A percentile compares a stretch with the other conserved stretches of the same genome.
These are phyloP conservation scores for Gonapodya prolifera DNA, from an alignment of 192 early-diverging fungal genomes.

Conservation along the genomic window DNA sequence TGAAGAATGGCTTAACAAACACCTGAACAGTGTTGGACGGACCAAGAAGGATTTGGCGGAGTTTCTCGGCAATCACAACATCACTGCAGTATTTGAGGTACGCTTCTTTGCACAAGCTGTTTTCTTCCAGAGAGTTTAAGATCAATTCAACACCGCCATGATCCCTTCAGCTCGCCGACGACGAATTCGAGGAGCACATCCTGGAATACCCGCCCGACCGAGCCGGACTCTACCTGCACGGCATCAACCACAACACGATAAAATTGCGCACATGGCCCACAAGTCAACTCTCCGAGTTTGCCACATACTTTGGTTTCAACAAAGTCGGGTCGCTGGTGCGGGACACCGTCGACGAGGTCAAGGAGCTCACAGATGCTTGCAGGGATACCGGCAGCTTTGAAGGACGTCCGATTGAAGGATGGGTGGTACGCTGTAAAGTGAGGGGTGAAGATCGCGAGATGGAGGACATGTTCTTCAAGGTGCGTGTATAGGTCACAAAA, in stretches of 20 bases:
- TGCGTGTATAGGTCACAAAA: background rate
- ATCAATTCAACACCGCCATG: no score
- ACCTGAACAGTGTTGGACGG: conserved; percentile 39
- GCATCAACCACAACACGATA: conserved; percentile 69
- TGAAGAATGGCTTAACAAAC: conserved; percentile 56
- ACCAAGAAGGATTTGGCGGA: conserved; percentile 52
- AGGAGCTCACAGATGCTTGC: conserved; percentile 52
- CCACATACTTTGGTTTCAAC: conserved; percentile 61
- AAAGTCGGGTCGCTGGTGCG: conserved; percentile 35
- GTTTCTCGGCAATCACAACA: conserved; percentile 56
- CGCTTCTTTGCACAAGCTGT: background rate
- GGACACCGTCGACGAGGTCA: conserved; percentile 47
- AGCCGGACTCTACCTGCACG: conserved; percentile 83
- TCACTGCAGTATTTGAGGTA: conserved; percentile 77
- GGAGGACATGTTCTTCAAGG: conserved; percentile 59
- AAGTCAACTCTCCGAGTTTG: conserved; percentile 42
- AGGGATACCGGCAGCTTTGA: conserved; percentile 49
- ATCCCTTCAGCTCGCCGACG: conserved; percentile 80
- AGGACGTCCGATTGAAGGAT: conserved; percentile 72
- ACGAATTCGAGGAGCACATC: conserved; percentile 92
- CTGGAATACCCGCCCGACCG: conserved; percentile 64
- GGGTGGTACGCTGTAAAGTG: conserved; percentile 68
- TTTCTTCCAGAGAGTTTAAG: conserved; percentile 6
- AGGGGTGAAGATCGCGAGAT: conserved; percentile 8
- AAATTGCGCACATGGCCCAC: conserved; percentile 61